Evolutionary conservation across 345 rosid genomes (phyloP).

Genomic region (Acer yangbiense): DNA sequence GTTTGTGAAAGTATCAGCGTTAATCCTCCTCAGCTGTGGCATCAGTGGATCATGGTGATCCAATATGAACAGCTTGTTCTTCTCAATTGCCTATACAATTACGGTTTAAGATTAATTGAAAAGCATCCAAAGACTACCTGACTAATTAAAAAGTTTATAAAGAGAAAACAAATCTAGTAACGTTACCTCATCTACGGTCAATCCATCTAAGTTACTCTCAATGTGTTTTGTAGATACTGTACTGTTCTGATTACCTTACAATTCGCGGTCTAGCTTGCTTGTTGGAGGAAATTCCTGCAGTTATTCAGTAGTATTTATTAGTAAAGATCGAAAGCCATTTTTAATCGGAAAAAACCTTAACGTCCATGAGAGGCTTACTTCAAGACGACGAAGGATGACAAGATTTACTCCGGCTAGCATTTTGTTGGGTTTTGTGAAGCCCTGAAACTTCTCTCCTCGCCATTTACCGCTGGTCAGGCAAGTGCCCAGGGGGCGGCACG

Average conservation of each 20-base stretch:
- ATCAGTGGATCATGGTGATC: conserved; percentile 78
- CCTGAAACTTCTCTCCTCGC: too few relatives aligned
- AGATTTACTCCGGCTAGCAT: conserved; percentile 84
- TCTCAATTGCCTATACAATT: conserved; percentile 50
- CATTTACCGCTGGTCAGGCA: too few relatives aligned
- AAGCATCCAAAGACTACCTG: too few relatives aligned
- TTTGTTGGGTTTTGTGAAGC: too few relatives aligned
- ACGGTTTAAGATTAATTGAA: too few relatives aligned
- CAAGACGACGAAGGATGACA: conserved; percentile 52
- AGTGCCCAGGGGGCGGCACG: too few relatives aligned
- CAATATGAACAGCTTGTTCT: conserved; percentile 63
- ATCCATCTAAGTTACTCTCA: conserved; percentile 48
- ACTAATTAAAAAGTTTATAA: too few relatives aligned
- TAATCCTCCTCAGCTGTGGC: conserved; percentile 70
- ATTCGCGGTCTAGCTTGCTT: conserved; percentile 3
- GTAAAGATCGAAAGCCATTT: not conserved
- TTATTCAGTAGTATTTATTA: not conserved
- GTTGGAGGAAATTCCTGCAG: not conserved
- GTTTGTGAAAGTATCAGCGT: conserved; percentile 49
- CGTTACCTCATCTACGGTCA: conserved; percentile 47
- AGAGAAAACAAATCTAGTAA: too few relatives aligned
- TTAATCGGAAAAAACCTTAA: too few relatives aligned
- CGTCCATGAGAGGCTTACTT: conserved; percentile 33
- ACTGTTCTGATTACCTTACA: conserved; percentile 61
- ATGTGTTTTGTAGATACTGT: conserved; percentile 51